Conservation (phyloP, 768 basidiomycete species). For the Candolleomyces aberdarensis region DNA sequence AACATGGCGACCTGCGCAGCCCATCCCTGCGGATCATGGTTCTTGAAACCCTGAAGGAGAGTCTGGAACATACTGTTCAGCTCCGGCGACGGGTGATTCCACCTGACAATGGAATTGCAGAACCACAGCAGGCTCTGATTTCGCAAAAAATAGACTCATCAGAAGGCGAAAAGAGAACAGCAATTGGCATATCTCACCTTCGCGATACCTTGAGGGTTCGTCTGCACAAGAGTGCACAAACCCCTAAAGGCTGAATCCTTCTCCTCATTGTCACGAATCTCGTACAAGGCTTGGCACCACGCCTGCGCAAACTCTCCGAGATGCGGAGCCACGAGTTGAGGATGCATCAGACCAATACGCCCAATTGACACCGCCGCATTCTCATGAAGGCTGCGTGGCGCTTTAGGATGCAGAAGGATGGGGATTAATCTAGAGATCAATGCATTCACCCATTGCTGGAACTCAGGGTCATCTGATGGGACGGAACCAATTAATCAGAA, state of each 20-base stretch:
- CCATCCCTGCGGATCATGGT: conserved; percentile 85
- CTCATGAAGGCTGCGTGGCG: conserved; percentile 91
- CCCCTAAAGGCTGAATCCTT: conserved; percentile 99
- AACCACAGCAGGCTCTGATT: conserved; percentile 90
- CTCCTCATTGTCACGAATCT: conserved; percentile 99
- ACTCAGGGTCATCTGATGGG: conserved; percentile 69
- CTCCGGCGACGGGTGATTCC: conserved; percentile 89
- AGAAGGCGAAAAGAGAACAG: neutral
- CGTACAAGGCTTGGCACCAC: conserved; percentile 96
- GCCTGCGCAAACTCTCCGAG: conserved; percentile 88
- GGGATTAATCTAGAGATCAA: conserved; percentile 88
- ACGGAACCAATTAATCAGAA: neutral
- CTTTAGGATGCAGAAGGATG: conserved; percentile 88
- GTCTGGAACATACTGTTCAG: conserved; percentile 93
- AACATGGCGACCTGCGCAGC: conserved; percentile 75
- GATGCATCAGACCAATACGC: conserved; percentile 91
- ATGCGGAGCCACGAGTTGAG: conserved; percentile 82
- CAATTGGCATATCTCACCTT: conserved; percentile 53
- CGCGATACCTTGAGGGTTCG: conserved; percentile 89
- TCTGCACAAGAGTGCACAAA: conserved; percentile 92
- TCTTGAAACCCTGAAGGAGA: conserved; percentile 86
- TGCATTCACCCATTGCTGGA: conserved; percentile 88
- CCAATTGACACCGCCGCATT: conserved; percentile 99
- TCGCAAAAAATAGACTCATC: neutral
- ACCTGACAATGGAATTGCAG: conserved; percentile 95